Conservation (phyloP, 345 rosid genomes). For the Reutealis trisperma region DNA sequence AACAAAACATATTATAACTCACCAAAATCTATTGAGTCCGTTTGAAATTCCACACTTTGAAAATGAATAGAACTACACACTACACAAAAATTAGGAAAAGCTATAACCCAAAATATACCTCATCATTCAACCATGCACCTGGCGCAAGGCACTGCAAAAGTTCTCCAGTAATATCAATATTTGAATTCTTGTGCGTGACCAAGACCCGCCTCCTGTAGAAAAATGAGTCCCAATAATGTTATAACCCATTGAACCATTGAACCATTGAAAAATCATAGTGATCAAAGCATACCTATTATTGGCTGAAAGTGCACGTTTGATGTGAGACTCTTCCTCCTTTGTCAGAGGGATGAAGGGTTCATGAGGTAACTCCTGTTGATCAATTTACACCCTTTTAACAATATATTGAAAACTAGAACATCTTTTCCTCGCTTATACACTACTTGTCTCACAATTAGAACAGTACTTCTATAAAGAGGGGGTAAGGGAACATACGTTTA, state of each 20-base stretch:
- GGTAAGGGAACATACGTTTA: neutral
- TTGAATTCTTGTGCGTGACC: constrained; percentile 59
- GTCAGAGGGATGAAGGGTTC: constrained; percentile 77
- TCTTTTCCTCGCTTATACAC: neutral
- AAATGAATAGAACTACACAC: constrained; percentile 9
- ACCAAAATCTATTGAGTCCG: neutral
- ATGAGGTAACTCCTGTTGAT: constrained; percentile 50
- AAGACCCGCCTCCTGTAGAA: constrained; percentile 57
- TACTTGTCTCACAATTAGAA: neutral
- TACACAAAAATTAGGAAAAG: constrained; percentile 1
- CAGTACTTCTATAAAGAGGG: neutral
- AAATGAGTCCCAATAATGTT: constrained; percentile 15
- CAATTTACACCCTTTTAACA: constrained; percentile 16
- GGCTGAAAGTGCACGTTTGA: constrained; percentile 52
- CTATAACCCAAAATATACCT: constrained; percentile 48
- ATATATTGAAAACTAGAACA: neutral
- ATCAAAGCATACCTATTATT: constrained; percentile 46
- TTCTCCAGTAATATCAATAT: constrained; percentile 74
- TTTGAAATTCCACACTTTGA: neutral
- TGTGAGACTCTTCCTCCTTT: constrained; percentile 65
- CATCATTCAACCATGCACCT: constrained; percentile 89
- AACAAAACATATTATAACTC: constrained; percentile 18
- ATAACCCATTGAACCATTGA: constrained; percentile 12
- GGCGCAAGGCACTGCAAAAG: constrained; percentile 73
- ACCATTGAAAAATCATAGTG: constrained; percentile 7